phyloP scores from a whole-genome alignment of 1,284 basidiomycete genomes.

The Cerrena zonata region DNA sequence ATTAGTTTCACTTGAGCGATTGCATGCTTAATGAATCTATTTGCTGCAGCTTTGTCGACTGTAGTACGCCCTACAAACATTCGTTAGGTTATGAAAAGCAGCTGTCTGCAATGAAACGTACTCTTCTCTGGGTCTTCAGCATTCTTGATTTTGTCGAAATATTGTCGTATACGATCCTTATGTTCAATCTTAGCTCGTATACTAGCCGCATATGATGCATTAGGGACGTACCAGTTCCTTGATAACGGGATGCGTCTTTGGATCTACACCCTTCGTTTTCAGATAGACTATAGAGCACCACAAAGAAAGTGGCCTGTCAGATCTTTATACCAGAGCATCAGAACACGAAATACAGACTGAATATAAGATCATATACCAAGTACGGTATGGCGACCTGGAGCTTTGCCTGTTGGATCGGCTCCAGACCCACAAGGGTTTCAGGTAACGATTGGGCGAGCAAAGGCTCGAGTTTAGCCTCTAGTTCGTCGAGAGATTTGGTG shows the following conservation, averaged over 20 bases:
- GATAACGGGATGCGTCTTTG: constrained; percentile 69
- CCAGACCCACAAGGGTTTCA: constrained; percentile 57
- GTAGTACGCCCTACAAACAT: constrained; percentile 38
- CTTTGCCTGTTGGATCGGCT: constrained; percentile 75
- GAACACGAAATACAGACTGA: constrained; percentile 46
- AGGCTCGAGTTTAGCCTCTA: constrained; percentile 59
- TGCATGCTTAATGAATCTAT: constrained; percentile 78
- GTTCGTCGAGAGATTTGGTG: constrained; percentile 53
- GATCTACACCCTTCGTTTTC: constrained; percentile 70
- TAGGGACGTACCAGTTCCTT: constrained; percentile 62
- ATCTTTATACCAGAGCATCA: constrained; percentile 4
- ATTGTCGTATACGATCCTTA: constrained; percentile 68
- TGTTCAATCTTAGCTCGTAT: background rate
- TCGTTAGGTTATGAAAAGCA: background rate
- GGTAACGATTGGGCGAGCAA: constrained; percentile 59
- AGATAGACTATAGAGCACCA: constrained; percentile 54
- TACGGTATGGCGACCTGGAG: constrained; percentile 70
- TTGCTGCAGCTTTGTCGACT: constrained; percentile 72
- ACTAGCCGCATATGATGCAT: background rate
- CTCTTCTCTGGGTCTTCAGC: constrained; percentile 64
- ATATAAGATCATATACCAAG: constrained; percentile 76
- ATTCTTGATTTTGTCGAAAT: constrained; percentile 74
- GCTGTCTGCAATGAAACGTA: constrained; percentile 27
- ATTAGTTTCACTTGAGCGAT: constrained; percentile 46
- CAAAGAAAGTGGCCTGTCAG: constrained; percentile 2